These are phyloP conservation scores for Diplotaxis tenuifolia DNA, from an alignment of 345 rosid species.

Conservation along the genomic window DNA sequence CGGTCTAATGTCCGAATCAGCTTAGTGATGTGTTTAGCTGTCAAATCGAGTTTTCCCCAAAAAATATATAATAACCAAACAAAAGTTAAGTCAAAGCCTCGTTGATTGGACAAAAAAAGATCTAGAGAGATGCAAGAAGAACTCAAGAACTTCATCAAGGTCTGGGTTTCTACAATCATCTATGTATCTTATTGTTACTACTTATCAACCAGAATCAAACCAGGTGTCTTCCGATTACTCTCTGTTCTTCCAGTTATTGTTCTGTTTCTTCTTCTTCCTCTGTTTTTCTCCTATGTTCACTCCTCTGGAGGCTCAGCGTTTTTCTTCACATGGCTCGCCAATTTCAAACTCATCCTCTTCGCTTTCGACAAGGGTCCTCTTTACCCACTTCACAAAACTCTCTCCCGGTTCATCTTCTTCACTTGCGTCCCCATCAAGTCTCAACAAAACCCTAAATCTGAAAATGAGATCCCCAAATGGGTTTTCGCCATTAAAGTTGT, in stretches of 20 bases:
- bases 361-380: conserved; percentile 44
- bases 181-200: conserved; percentile 39
- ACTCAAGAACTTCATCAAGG: not conserved
- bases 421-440: conserved; percentile 46
- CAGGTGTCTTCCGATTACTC: conserved; percentile 34
- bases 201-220: conserved; percentile 33
- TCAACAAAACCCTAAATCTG: conserved; percentile 33
- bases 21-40: not conserved
- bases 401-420: conserved; percentile 36
- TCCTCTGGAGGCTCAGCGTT: conserved; percentile 10
- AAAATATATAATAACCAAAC: not conserved
- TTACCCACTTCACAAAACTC: conserved; percentile 7
- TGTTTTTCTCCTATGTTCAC: conserved; percentile 27
- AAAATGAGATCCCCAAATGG: conserved; percentile 27
- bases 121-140: not conserved
- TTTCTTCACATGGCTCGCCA: conserved; percentile 45
- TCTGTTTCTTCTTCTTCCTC: conserved; percentile 40
- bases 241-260: conserved; percentile 40
- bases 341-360: conserved; percentile 51
- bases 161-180: conserved; percentile 4
- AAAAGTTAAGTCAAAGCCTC: conserved; percentile 4
- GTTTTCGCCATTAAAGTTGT: conserved; percentile 39
- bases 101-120: not conserved
- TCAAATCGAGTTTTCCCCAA: not conserved
- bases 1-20: not conserved